Base-by-base conservation (phyloP, 345 rosid species). In the Camelina sativa region DNA sequence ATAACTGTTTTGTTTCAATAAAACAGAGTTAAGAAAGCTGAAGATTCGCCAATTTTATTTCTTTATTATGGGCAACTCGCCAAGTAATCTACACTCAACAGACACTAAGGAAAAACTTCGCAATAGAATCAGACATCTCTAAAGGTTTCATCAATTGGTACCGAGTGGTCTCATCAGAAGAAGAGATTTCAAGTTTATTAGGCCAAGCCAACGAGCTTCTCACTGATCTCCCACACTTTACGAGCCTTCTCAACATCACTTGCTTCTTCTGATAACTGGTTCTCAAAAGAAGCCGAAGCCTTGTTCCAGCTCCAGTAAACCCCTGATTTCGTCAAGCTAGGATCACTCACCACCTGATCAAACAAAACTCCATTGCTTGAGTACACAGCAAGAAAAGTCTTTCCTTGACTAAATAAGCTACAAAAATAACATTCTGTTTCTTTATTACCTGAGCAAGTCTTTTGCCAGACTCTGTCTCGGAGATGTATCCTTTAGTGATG, bases 281-380 rank as follows among this genome's bases (percentile, higher is more conserved):
- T 95, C 89, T 92, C 92, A 40, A 92, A 95, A 12, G 97, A 92
- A 23, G 99, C 97, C 0, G 99, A 90, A 50, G 80, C 77, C 75
- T 92, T 95, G 87, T 95, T 94, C 98, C 97, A 94, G 90, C 97
- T 94, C 98, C 98, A 94, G 85, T 94, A 91, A 8, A 90, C 97
- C 12, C 97, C 96, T 0, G 97, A 94, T 67, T 94, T 94, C 8
- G 97, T 89, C 90, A 94, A 80, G 89, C 99, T 91, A 23, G 97
- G 98, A 17, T 91, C 97, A 34, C 95, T 85, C 44, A 88, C 98
- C 66, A 94, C 98, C 98, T 94, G 23, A 30, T 32, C 44, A 60
- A 34, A 72, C 25, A 56, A 20, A 56, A 43, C 34, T 13, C 7
- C 1, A 30, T 8, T 4, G 30, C 0, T 71, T 65, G 15, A 71